Conservation (phyloP, 768 basidiomycete genomes). For the Leccinum fibrillosum region DNA sequence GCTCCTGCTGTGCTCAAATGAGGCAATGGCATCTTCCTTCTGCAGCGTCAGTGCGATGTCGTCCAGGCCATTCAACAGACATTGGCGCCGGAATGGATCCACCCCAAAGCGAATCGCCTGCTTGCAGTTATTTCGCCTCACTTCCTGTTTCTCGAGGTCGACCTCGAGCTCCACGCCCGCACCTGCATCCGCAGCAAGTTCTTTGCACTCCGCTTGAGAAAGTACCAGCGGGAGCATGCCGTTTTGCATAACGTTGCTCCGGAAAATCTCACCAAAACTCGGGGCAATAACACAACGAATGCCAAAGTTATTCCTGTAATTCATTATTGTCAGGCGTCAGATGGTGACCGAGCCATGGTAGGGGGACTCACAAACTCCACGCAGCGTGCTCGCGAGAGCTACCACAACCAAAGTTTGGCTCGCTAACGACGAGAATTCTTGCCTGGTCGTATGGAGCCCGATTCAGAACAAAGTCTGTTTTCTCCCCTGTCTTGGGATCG, state of each 20-base stretch:
- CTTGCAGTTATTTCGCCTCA: slow-evolving; percentile 72
- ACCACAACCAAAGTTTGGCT: slow-evolving; percentile 88
- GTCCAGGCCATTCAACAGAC: slow-evolving; percentile 93
- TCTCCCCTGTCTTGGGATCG: slow-evolving; percentile 69
- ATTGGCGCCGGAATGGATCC: slow-evolving; percentile 90
- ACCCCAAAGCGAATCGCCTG: slow-evolving; percentile 71
- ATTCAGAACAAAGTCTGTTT: slow-evolving; percentile 85
- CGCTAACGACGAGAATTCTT: slow-evolving; percentile 79
- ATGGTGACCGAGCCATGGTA: not conserved
- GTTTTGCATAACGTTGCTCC: slow-evolving; percentile 88
- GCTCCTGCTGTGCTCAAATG: slow-evolving; percentile 78
- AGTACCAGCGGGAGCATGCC: slow-evolving; percentile 82
- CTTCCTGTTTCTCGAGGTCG: slow-evolving; percentile 79
- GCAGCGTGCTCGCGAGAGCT: slow-evolving; percentile 91
- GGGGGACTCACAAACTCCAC: slow-evolving; percentile 67
- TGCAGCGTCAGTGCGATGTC: slow-evolving; percentile 95
- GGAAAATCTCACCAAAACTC: slow-evolving; percentile 89
- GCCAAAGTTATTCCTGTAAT: slow-evolving; percentile 76
- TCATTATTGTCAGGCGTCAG: not conserved
- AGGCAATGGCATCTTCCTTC: slow-evolving; percentile 63
- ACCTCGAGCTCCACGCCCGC: slow-evolving; percentile 76
- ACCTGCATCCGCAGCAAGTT: slow-evolving; percentile 74
- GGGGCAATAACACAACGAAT: slow-evolving; percentile 86
- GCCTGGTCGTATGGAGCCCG: slow-evolving; percentile 71
- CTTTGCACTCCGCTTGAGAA: slow-evolving; percentile 65